phyloP scores from a whole-genome alignment of 768 basidiomycete species.

The Mycena capillaripes region DNA sequence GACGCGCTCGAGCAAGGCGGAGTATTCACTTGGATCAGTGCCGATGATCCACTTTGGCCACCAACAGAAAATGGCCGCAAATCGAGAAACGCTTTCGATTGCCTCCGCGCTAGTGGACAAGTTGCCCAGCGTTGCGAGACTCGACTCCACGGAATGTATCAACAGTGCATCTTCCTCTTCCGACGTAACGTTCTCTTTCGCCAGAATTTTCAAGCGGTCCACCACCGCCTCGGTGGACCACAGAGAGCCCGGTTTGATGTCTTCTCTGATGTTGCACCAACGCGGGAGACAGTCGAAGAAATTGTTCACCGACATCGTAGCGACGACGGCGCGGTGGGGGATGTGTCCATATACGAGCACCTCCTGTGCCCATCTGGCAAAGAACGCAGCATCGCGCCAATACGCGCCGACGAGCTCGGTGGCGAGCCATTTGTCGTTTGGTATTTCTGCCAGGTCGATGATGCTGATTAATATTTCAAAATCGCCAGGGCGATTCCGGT shows the following conservation, averaged over 20 bases:
- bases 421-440: constrained; percentile 1
- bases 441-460: constrained; percentile 1
- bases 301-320: not conserved
- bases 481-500: too few species aligned
- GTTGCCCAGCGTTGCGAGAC: not conserved
- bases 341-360: constrained; percentile 18
- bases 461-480: constrained; percentile 5
- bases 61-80: constrained; percentile 31
- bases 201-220: not conserved
- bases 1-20: not conserved
- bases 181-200: not conserved
- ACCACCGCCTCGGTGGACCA: constrained; percentile 4
- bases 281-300: constrained; percentile 2
- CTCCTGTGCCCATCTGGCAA: constrained; percentile 19
- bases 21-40: constrained; percentile 9
- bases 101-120: not conserved
- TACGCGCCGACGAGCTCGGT: constrained; percentile 19
- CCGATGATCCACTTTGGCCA: constrained; percentile 26
- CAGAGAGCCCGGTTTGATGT: not conserved
- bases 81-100: not conserved
- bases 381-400: not conserved
- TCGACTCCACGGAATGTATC: constrained; percentile 1
- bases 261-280: constrained; percentile 5
- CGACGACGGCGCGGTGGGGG: not conserved
- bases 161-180: not conserved